phyloP scores from a whole-genome alignment of 331 rosid species.

The Stylosanthes scabra region DNA sequence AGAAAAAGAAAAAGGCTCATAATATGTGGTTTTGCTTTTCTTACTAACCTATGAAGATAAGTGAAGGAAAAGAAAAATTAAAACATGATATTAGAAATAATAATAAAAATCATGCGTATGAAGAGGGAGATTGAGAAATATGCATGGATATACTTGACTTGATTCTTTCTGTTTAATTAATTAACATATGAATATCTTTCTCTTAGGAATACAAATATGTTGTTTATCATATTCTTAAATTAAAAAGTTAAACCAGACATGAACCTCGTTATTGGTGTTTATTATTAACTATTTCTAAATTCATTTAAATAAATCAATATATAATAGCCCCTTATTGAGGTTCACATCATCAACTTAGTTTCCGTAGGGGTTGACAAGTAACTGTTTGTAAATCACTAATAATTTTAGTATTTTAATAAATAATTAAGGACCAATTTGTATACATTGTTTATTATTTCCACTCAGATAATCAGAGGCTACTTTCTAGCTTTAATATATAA shows the following conservation, averaged over 20 bases:
- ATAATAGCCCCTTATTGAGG: neutral
- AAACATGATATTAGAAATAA: neutral
- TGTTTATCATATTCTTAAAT: neutral
- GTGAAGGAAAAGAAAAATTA: neutral
- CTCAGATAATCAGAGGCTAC: constrained; percentile 22
- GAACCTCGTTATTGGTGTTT: constrained; percentile 20
- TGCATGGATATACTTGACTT: constrained; percentile 5
- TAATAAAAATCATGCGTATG: neutral
- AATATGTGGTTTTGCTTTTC: neutral
- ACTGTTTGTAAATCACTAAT: neutral
- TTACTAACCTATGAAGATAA: neutral
- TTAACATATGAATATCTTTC: neutral
- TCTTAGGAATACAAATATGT: neutral
- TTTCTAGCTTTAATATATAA: constrained; percentile 10
- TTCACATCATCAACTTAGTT: neutral
- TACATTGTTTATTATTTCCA: no score
- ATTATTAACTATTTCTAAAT: neutral
- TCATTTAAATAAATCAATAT: neutral
- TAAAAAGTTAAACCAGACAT: neutral
- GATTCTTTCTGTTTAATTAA: neutral
- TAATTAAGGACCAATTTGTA: neutral
- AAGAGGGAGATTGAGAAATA: neutral
- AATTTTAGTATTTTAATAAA: constrained; percentile 1
- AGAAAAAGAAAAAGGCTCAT: neutral
- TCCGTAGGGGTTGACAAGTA: constrained; percentile 13